Evolutionary conservation across 768 basidiomycete genomes (phyloP).

Genomic region (Naganishia vaughanmartiniae): DNA sequence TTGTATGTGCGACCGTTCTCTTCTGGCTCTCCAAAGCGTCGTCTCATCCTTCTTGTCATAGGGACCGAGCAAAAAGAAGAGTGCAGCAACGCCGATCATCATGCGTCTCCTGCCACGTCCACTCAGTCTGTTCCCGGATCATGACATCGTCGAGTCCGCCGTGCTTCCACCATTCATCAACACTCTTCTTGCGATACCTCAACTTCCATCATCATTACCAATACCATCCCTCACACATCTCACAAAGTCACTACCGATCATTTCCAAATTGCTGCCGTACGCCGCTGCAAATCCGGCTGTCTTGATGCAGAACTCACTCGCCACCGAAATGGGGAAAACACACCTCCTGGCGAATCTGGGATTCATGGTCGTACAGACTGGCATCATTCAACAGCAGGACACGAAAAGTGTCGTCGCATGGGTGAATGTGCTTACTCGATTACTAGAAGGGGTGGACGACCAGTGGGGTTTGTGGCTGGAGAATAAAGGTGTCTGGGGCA

Average conservation of each 20-base stretch:
- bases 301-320: slow-evolving; percentile 33
- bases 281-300: slow-evolving; percentile 34
- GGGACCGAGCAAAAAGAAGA: slow-evolving; percentile 13
- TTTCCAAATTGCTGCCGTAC: slow-evolving; percentile 45
- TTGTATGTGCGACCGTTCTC: slow-evolving; percentile 31
- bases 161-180: slow-evolving; percentile 57
- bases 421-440: slow-evolving; percentile 37
- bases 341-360: slow-evolving; percentile 68
- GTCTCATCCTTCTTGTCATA: neutral
- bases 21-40: neutral
- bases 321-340: slow-evolving; percentile 43
- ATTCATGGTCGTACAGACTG: slow-evolving; percentile 47
- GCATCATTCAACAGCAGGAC: slow-evolving; percentile 38
- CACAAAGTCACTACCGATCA: slow-evolving; percentile 64
- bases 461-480: slow-evolving; percentile 50
- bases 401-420: slow-evolving; percentile 33
- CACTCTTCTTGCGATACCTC: slow-evolving; percentile 67
- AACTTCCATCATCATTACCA: slow-evolving; percentile 71
- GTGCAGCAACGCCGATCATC: slow-evolving; percentile 24
- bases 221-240: slow-evolving; percentile 62
- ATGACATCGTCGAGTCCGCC: neutral
- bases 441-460: slow-evolving; percentile 36
- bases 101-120: slow-evolving; percentile 21
- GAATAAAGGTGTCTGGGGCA: slow-evolving; percentile 33
- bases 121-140: slow-evolving; percentile 1